phyloP scores from a whole-genome alignment of 306 rosid genomes.

The cucumber (Cucumis sativus) region DNA sequence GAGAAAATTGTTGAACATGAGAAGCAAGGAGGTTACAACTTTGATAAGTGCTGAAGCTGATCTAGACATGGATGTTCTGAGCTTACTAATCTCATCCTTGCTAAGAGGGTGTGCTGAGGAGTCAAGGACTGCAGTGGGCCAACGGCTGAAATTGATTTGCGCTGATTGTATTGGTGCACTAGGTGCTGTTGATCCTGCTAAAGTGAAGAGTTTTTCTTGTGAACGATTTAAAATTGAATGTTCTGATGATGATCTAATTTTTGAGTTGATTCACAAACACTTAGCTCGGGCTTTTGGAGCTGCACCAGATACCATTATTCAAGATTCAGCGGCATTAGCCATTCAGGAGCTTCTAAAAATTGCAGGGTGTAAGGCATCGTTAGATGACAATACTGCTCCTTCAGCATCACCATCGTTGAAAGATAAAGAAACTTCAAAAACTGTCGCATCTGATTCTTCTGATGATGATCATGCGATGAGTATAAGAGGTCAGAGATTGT shows the following conservation, averaged over 20 bases:
- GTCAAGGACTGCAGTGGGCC: constrained; percentile 76
- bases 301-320: constrained; percentile 84
- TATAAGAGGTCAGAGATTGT: constrained; percentile 80
- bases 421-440: constrained; percentile 14
- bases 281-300: constrained; percentile 92
- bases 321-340: constrained; percentile 97
- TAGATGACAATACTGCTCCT: constrained; percentile 61
- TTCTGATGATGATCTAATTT: constrained; percentile 90
- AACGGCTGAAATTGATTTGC: constrained; percentile 80
- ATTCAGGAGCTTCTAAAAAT: constrained; percentile 93
- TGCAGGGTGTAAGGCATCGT: constrained; percentile 89
- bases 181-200: constrained; percentile 98
- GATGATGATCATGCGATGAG: constrained; percentile 33
- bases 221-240: constrained; percentile 88
- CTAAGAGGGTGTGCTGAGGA: constrained; percentile 87
- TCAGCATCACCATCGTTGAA: constrained; percentile 30
- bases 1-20: constrained; percentile 67
- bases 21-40: constrained; percentile 61
- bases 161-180: constrained; percentile 97
- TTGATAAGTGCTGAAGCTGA: constrained; percentile 66
- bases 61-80: constrained; percentile 69
- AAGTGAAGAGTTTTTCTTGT: constrained; percentile 62
- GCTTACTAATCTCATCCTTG: constrained; percentile 71
- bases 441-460: constrained; percentile 22
- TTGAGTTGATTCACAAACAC: constrained; percentile 92